Evolutionary conservation across 768 basidiomycete species (phyloP).

Genomic region (Punctularia strigosozonata): DNA sequence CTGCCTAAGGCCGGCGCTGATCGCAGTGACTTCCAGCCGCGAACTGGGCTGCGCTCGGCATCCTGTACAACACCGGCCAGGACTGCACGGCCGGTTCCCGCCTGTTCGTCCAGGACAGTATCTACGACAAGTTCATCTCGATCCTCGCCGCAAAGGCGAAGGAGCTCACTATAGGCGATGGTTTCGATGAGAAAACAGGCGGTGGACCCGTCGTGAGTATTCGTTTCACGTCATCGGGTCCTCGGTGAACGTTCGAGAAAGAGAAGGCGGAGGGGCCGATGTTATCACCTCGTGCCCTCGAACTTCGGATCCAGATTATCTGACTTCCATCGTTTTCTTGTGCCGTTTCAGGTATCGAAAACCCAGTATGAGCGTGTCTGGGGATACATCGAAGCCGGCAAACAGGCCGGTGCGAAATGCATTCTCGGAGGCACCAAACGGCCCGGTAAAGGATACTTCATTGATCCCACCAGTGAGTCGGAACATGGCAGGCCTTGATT

Average conservation of each 20-base stretch:
- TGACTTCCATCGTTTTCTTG: neutral
- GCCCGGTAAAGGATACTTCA: constrained; percentile 69
- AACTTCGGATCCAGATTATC: no score
- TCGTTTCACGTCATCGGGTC: neutral
- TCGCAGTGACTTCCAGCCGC: constrained; percentile 63
- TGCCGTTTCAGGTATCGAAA: constrained; percentile 53
- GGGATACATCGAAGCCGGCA: constrained; percentile 81
- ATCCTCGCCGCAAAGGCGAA: constrained; percentile 56
- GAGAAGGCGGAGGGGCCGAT: no score
- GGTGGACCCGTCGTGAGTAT: constrained; percentile 74
- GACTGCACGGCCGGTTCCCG: constrained; percentile 91
- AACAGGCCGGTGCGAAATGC: constrained; percentile 69
- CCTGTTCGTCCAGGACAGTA: constrained; percentile 75
- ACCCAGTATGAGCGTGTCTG: constrained; percentile 78
- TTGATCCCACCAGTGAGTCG: constrained; percentile 76
- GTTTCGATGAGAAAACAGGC: constrained; percentile 60
- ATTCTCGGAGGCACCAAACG: constrained; percentile 75
- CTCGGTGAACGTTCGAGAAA: no score
- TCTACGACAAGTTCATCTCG: constrained; percentile 77
- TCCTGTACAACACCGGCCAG: constrained; percentile 85
- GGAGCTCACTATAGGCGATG: constrained; percentile 65
- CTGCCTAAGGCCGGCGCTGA: no score
- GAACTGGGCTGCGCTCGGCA: constrained; percentile 76
- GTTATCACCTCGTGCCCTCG: neutral
- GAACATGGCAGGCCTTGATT: neutral